A percentile compares a stretch with the other conserved stretches of the same genome.
These are phyloP conservation scores for Diaporthe aspalathi DNA, from an alignment of 2,329 filamentous ascomycete genomes.

Conservation along the genomic window DNA sequence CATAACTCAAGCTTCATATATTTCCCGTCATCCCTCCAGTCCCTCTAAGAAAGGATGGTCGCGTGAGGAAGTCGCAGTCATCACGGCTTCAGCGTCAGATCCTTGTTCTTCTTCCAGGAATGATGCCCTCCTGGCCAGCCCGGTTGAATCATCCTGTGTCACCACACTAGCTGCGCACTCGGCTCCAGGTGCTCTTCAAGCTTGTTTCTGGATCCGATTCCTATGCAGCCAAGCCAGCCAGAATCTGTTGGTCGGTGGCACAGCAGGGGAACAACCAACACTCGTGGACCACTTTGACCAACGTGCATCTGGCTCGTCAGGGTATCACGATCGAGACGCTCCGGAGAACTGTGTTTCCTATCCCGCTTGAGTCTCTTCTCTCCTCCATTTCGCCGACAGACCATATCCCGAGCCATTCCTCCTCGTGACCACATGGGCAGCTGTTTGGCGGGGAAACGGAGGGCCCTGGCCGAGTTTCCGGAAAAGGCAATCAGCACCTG, in stretches of 20 bases:
- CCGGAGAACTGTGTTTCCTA: neutral
- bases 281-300: neutral
- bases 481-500: slow-evolving; percentile 5
- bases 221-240: slow-evolving; percentile 11
- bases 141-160: slow-evolving; percentile 18
- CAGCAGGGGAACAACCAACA: slow-evolving; percentile 13
- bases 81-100: neutral
- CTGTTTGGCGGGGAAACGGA: slow-evolving; percentile 16
- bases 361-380: no score
- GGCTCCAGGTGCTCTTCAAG: neutral
- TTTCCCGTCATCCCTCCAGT: no score
- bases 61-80: neutral
- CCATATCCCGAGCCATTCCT: neutral
- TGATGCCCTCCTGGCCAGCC: neutral
- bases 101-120: neutral
- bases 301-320: neutral
- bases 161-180: neutral
- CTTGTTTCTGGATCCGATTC: neutral
- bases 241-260: slow-evolving; percentile 12
- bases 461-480: slow-evolving; percentile 23
- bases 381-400: neutral
- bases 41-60: no score
- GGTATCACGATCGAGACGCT: neutral
- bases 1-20: no score
- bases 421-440: slow-evolving; percentile 14